Base-by-base conservation (phyloP, 2,329 filamentous ascomycete genomes). In the Epichloe sp. region DNA sequence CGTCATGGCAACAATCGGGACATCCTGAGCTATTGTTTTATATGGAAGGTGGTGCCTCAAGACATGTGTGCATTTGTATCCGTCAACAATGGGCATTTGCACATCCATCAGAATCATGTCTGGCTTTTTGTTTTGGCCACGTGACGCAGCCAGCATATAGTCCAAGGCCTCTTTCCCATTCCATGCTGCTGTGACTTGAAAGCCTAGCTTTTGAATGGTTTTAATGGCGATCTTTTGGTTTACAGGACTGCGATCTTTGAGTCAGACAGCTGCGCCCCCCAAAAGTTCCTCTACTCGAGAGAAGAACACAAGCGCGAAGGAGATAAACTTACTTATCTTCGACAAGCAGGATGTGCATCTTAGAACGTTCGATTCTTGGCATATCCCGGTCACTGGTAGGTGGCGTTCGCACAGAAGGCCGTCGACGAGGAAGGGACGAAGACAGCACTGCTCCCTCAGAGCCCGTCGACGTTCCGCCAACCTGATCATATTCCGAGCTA, bases 1-100 rank as follows among this genome's bases (percentile, higher is more conserved):
- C 0, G 85, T 89, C 83, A 89, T 87, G n/a, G 85, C 85, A 38
- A 89, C 81, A 48, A 89, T 87, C 0, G 85, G 85, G 5, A 87
- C 81, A 43, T 81, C 72, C 50, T 75, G 71, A 4, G 80, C 71
- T 49, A 77, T 75, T 2, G 69, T 60, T 41, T 76, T 80, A 65
- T 85, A 88, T 0, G 83, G 81, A 2, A 75, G 62, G 56, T 86
- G 79, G 51, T 85, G 82, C 15, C 85, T 76, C 44, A 91, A 75
- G 19, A 85, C 74, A 57, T 88, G 84, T 0, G 86, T 90, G 42
- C 85, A 85, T 52, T 79, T 79, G 63, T 90, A 90, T 1, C 86
- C 86, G 59, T 90, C 86, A 55, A 88, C 79, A 40, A 88, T 78
- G 26, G 82, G 79, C 80, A 86, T 86, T 64, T 86, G 83, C 1